These are phyloP conservation scores for Pythium apleroticum DNA, from an alignment of 352 stramenopile species.

Conservation along the genomic window DNA sequence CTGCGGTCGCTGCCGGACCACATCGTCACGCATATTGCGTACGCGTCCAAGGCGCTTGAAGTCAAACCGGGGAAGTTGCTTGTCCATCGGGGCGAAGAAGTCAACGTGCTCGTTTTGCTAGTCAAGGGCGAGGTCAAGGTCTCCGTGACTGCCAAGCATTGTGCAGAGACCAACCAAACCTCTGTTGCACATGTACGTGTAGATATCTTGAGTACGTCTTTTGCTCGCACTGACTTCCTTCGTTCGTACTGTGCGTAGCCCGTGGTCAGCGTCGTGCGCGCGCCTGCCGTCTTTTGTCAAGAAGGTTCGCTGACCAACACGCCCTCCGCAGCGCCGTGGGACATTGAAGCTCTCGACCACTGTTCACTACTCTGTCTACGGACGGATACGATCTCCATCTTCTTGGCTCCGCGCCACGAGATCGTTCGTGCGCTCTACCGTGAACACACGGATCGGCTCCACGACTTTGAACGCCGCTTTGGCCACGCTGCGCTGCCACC, in stretches of 20 bases:
- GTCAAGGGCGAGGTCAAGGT: conserved; percentile 69
- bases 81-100: conserved; percentile 49
- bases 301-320: conserved; percentile 51
- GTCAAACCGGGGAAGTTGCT: conserved; percentile 44
- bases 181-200: background rate
- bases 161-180: conserved; percentile 8
- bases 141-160: conserved; percentile 27
- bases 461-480: conserved; percentile 55
- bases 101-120: conserved; percentile 63
- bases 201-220: background rate
- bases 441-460: conserved; percentile 44
- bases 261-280: conserved; percentile 56
- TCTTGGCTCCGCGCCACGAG: conserved; percentile 46
- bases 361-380: conserved; percentile 59
- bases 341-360: conserved; percentile 59
- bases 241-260: conserved; percentile 20
- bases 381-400: conserved; percentile 60
- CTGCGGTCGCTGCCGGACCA: conserved; percentile 45
- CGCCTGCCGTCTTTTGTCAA: conserved; percentile 73
- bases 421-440: conserved; percentile 47
- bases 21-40: conserved; percentile 63
- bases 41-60: conserved; percentile 49
- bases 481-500: conserved; percentile 2
- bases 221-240: background rate
- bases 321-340: conserved; percentile 41